phyloP scores from a whole-genome alignment of 345 rosid species.

The Aurinia saxatilis region DNA sequence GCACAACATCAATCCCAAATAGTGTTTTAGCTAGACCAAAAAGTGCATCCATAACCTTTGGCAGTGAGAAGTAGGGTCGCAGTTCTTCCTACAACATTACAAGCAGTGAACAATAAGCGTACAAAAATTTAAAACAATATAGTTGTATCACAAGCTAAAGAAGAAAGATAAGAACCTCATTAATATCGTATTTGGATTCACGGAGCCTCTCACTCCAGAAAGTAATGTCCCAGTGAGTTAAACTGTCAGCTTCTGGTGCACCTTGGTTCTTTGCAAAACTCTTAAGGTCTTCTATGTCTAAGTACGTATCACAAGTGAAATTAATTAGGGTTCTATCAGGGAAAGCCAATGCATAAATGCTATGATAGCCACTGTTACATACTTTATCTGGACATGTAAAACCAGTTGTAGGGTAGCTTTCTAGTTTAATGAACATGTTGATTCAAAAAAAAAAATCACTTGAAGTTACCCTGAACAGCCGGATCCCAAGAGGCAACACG shows the following conservation, averaged over 20 bases:
- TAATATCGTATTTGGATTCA: slow-evolving; percentile 85
- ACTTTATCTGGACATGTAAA: background rate
- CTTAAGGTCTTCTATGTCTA: slow-evolving; percentile 84
- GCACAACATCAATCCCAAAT: slow-evolving; percentile 64
- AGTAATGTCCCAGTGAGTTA: slow-evolving; percentile 77
- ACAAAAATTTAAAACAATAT: background rate
- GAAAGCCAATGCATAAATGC: background rate
- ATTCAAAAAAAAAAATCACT: background rate
- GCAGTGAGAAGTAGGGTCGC: slow-evolving; percentile 86
- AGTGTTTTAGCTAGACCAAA: slow-evolving; percentile 63
- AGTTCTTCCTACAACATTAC: slow-evolving; percentile 63
- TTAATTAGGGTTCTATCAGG: background rate
- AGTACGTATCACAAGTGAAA: slow-evolving; percentile 2
- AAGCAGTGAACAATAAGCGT: background rate
- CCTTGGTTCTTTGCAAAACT: slow-evolving; percentile 66
- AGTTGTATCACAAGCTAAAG: slow-evolving; percentile 2
- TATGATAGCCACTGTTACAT: background rate
- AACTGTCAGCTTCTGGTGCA: slow-evolving; percentile 67
- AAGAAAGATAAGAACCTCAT: slow-evolving; percentile 55
- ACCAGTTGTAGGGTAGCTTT: background rate
- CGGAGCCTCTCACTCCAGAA: slow-evolving; percentile 99
- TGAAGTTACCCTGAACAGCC: slow-evolving; percentile 71
- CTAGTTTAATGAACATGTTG: background rate
- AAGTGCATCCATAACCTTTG: slow-evolving; percentile 85
- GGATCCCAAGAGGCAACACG: slow-evolving; percentile 89